phyloP scores from a whole-genome alignment of 2,329 filamentous ascomycete species.

The Spiromastix sp. region DNA sequence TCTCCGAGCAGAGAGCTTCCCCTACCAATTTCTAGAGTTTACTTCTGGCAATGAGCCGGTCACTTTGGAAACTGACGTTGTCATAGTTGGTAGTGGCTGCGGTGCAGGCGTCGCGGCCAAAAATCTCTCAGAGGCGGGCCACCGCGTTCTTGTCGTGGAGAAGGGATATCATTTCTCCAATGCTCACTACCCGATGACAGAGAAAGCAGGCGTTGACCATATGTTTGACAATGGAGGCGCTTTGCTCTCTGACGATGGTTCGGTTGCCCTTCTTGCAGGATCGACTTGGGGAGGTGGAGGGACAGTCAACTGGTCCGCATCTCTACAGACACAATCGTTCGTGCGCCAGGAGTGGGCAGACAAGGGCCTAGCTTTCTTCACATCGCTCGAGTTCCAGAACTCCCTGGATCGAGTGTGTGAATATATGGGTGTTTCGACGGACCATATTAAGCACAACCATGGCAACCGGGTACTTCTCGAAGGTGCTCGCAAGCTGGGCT shows the following conservation, averaged over 20 bases:
- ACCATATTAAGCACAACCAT: conserved; percentile 60
- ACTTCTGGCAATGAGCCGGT: conserved; percentile 44
- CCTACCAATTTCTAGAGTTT: conserved; percentile 49
- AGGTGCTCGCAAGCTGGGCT: conserved; percentile 63
- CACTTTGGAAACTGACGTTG: conserved; percentile 64
- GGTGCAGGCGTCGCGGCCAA: conserved; percentile 76
- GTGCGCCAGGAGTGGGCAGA: conserved; percentile 75
- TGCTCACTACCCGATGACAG: conserved; percentile 63
- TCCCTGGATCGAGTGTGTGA: conserved; percentile 69
- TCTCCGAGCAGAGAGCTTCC: conserved; percentile 39
- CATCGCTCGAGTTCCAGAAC: conserved; percentile 61
- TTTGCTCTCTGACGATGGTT: conserved; percentile 45
- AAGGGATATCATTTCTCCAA: conserved; percentile 70
- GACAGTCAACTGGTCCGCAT: conserved; percentile 73
- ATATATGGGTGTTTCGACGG: conserved; percentile 62
- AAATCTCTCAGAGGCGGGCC: conserved; percentile 65
- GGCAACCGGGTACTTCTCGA: conserved; percentile 64
- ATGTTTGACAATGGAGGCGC: conserved; percentile 61
- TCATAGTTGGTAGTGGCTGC: conserved; percentile 79
- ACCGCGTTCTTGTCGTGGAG: conserved; percentile 69
- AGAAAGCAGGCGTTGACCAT: conserved; percentile 48
- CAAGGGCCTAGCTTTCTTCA: conserved; percentile 61
- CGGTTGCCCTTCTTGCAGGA: conserved; percentile 55
- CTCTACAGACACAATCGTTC: conserved; percentile 58
- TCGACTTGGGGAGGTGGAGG: conserved; percentile 77